A percentile compares a stretch with the other conserved stretches of the same genome.
phyloP scores from a whole-genome alignment of 306 rosid species.

The Sesbania bispinosa region DNA sequence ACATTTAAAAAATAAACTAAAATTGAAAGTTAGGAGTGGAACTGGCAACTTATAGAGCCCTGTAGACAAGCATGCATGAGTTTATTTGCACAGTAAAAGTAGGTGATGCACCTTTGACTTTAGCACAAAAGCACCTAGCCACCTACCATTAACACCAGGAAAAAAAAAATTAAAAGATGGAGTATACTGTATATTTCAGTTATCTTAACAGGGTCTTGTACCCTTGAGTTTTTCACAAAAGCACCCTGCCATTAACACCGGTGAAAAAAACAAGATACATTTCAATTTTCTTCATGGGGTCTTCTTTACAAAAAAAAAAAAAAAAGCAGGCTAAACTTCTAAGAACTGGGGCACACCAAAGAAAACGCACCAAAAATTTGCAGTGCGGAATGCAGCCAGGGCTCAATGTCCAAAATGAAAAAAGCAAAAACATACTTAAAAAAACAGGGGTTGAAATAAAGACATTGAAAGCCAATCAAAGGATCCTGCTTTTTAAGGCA shows the following conservation, averaged over 20 bases:
- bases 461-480: not conserved
- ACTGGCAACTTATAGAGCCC: not conserved
- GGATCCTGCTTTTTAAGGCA: not conserved
- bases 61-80: not conserved
- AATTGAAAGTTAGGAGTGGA: not conserved
- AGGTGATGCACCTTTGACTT: not conserved
- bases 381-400: not conserved
- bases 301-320: not conserved
- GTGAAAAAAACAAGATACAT: not conserved
- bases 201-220: not conserved
- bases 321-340: not conserved
- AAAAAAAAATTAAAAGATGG: not conserved
- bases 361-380: not conserved
- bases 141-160: not conserved
- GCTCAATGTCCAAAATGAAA: not conserved
- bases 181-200: not conserved
- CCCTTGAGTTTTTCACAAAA: too few relatives aligned
- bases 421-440: not conserved
- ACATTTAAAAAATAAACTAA: not conserved
- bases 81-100: too few relatives aligned
- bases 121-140: not conserved
- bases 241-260: not conserved
- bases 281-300: not conserved
- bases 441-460: not conserved
- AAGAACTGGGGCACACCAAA: not conserved